phyloP scores from a whole-genome alignment of 495 filamentous ascomycete species.

The Xylaria castorea region DNA sequence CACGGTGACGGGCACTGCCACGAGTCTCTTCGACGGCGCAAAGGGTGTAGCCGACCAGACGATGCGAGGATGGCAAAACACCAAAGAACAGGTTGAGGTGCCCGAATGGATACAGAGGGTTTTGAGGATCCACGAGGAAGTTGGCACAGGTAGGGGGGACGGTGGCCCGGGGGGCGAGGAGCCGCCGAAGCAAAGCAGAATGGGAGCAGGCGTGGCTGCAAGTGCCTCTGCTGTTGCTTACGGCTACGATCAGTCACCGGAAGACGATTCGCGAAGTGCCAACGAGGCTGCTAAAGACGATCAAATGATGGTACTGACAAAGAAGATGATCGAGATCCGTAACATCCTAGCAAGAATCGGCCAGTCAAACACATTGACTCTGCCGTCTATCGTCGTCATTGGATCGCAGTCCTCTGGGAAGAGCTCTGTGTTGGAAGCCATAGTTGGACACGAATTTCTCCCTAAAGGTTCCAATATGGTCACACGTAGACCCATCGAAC shows the following conservation, averaged over 20 bases:
- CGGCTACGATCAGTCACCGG: slow-evolving; percentile 73
- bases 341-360: slow-evolving; percentile 89
- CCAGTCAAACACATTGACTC: slow-evolving; percentile 82
- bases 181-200: slow-evolving; percentile 67
- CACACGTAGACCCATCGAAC: slow-evolving; percentile 92
- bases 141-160: slow-evolving; percentile 47
- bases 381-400: slow-evolving; percentile 98
- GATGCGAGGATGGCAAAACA: slow-evolving; percentile 78
- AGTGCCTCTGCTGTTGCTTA: slow-evolving; percentile 74
- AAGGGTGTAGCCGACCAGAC: slow-evolving; percentile 80
- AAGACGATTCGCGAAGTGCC: slow-evolving; percentile 67
- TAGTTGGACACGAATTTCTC: slow-evolving; percentile 97
- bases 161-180: slow-evolving; percentile 55
- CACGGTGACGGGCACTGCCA: slow-evolving; percentile 68
- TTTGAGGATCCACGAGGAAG: slow-evolving; percentile 63
- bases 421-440: slow-evolving; percentile 95
- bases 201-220: slow-evolving; percentile 63
- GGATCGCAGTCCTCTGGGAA: slow-evolving; percentile 98
- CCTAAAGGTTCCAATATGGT: slow-evolving; percentile 99
- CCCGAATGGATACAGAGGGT: slow-evolving; percentile 89
- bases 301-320: slow-evolving; percentile 99
- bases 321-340: slow-evolving; percentile 99
- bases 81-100: slow-evolving; percentile 76
- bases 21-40: slow-evolving; percentile 69
- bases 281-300: slow-evolving; percentile 82